Conservation (phyloP, 176 grass and related monocot species). For the Musa beccarii region DNA sequence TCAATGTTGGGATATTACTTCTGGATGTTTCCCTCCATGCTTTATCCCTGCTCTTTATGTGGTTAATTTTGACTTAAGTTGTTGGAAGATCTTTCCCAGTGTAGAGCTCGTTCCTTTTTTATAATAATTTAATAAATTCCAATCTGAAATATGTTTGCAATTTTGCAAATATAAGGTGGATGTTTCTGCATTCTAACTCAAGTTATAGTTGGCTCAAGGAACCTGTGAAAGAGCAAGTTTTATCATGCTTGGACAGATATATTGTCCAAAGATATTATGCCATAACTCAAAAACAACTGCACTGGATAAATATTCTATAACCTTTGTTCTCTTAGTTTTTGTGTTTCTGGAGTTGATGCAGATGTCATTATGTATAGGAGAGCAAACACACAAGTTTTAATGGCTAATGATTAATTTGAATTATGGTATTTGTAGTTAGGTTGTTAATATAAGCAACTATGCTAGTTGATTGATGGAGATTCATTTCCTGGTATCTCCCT, state of each 20-base stretch:
- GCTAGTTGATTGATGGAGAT: background rate
- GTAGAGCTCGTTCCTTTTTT: too few species aligned
- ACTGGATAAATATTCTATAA: background rate
- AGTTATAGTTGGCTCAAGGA: background rate
- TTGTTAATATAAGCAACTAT: background rate
- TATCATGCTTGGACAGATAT: background rate
- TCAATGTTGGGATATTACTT: slow-evolving; percentile 20
- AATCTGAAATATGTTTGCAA: background rate
- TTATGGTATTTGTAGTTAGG: background rate
- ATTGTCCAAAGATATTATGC: background rate
- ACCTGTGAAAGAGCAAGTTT: background rate
- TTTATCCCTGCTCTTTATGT: background rate
- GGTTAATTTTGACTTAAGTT: background rate
- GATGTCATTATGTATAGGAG: background rate
- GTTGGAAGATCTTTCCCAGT: background rate
- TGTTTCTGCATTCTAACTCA: background rate
- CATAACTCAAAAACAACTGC: background rate
- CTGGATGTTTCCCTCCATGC: background rate
- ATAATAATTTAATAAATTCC: background rate
- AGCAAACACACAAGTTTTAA: too few species aligned
- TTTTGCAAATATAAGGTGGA: background rate
- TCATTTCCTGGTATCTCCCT: background rate
- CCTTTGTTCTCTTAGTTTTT: background rate
- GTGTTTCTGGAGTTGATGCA: background rate
- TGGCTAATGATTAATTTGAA: too few species aligned